Evolutionary conservation across 2,329 filamentous ascomycete species (phyloP).

Genomic region (Ilyonectria robusta): DNA sequence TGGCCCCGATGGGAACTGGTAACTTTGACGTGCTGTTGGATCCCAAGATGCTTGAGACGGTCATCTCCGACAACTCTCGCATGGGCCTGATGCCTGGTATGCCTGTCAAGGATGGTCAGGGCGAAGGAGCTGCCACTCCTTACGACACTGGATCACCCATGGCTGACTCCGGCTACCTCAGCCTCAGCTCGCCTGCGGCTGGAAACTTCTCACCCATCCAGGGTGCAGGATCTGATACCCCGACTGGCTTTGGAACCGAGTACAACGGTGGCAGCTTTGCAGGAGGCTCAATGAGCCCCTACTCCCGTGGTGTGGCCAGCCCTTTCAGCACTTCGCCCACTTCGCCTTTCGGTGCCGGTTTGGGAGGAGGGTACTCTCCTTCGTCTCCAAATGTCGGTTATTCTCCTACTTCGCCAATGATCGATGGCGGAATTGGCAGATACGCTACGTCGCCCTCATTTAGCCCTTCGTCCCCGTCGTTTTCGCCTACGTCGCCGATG

Average conservation of each 20-base stretch:
- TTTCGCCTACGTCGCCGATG: slow-evolving; percentile 74
- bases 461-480: slow-evolving; percentile 74
- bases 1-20: slow-evolving; percentile 96
- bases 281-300: slow-evolving; percentile 73
- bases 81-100: slow-evolving; percentile 87
- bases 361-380: slow-evolving; percentile 77
- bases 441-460: slow-evolving; percentile 74
- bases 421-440: slow-evolving; percentile 66
- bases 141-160: slow-evolving; percentile 92
- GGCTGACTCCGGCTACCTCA: slow-evolving; percentile 77
- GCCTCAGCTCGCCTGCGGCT: slow-evolving; percentile 73
- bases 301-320: slow-evolving; percentile 74
- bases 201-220: slow-evolving; percentile 85
- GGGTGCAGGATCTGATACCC: slow-evolving; percentile 78
- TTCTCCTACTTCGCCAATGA: slow-evolving; percentile 81
- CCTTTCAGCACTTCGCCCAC: slow-evolving; percentile 82
- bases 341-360: slow-evolving; percentile 71
- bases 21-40: slow-evolving; percentile 96
- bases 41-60: slow-evolving; percentile 94
- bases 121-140: slow-evolving; percentile 90
- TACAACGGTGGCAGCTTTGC: slow-evolving; percentile 69
- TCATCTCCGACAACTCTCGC: slow-evolving; percentile 91
- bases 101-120: slow-evolving; percentile 80
- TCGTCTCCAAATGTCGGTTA: slow-evolving; percentile 81
- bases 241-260: slow-evolving; percentile 75